Base-by-base conservation (phyloP, 257 asterid genomes). In the Verbascum thapsus region DNA sequence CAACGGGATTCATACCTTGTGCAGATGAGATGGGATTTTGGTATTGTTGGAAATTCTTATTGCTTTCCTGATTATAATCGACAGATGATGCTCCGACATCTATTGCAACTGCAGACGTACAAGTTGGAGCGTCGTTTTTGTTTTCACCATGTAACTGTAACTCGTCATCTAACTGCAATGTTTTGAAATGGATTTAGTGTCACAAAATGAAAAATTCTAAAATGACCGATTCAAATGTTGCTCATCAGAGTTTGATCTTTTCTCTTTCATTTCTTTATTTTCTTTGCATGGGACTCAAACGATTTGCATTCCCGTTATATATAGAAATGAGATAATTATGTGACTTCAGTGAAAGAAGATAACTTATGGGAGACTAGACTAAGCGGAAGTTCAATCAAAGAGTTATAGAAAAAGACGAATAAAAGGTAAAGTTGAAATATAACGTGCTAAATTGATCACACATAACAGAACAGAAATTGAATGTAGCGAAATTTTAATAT, bases 91-190 rank as follows among this genome's bases (percentile, higher is more conserved):
- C 58, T 39, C 44, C 64, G 43, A 40, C 13, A 73, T 59, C 72
- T 53, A 54, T 64, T 66, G 61, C 76, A 34, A 66, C 64, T 16
- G 66, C 51, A 39, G 68, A 63, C 57, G 68, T 48, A 61, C 39
- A 6, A 43, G 61, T 60, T 63, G 65, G 44, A 67, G 64, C 47
- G 30, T 75, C 74, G 23, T 64, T 50, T 59, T 64, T 38, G 23
- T 74, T 72, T 71, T 64, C 78, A n/a, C 51, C 60, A 44, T 20
- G 9, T 30, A 63, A 48, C 53, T 70, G 74, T 42, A 49, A 58
- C 55, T 64, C 78, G 43, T 80, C 82, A 19, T 65, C 71, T 63
- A 73, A 57, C 94, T 86, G 87, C 48, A 38, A 65, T 65, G 55
- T 23, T 7, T 41, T 30, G 35, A 73, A 61, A 68, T 30, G 34